These are phyloP conservation scores for Eudorina sp. DNA, from an alignment of 139 green algal genomes.

Conservation along the genomic window DNA sequence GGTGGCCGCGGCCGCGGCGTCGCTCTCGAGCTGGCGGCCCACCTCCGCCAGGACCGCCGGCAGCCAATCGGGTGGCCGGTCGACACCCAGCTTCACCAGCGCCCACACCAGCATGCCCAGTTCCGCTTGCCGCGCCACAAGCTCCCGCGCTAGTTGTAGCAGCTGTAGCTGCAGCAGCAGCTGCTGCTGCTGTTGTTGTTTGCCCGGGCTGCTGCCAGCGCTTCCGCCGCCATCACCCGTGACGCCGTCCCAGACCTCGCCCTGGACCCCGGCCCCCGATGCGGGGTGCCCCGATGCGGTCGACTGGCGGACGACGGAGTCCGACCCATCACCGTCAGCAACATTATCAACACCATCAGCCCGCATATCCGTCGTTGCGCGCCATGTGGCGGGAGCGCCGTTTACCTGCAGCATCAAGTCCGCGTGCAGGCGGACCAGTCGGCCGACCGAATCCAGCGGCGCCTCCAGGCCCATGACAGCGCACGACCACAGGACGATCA, in stretches of 20 bases:
- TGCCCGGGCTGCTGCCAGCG: too few species aligned
- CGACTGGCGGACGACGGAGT: too few species aligned
- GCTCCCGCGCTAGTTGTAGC: not conserved
- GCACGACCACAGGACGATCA: constrained; percentile 34
- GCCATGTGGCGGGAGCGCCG: too few species aligned
- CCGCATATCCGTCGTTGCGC: too few species aligned
- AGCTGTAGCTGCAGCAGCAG: not conserved
- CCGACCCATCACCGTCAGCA: too few species aligned
- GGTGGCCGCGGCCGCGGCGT: not conserved
- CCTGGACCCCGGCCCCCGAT: too few species aligned
- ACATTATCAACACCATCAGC: too few species aligned
- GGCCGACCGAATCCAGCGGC: not conserved
- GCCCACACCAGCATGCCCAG: constrained; percentile 42
- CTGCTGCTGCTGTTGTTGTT: not conserved
- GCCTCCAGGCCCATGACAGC: not conserved
- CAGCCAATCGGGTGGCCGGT: not conserved
- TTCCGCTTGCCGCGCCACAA: not conserved
- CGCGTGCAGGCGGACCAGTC: not conserved
- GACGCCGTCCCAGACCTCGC: too few species aligned
- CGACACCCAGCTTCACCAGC: not conserved
- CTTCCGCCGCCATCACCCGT: too few species aligned
- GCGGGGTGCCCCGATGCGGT: too few species aligned
- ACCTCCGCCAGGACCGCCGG: not conserved
- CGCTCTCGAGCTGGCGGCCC: not conserved
- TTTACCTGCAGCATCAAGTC: not conserved